These are phyloP conservation scores for Blastobotrys peoriensis DNA, from an alignment of 805 yeast genomes.

Conservation along the genomic window DNA sequence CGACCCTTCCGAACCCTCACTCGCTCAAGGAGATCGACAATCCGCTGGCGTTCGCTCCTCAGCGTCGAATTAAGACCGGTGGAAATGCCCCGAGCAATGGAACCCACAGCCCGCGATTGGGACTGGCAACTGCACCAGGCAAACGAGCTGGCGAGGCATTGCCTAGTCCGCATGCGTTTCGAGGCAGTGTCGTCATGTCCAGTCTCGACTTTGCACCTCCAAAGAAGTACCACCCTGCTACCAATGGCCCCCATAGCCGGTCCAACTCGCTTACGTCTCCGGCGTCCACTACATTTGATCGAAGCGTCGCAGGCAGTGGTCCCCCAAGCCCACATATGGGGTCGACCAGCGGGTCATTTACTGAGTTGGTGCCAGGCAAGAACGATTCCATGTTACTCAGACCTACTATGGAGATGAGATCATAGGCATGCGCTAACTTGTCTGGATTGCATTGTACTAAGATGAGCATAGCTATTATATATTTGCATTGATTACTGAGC, in stretches of 20 bases:
- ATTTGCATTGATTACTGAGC: no score
- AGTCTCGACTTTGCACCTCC: slow-evolving; percentile 24
- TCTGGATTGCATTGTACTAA: no score
- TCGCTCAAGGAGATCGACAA: slow-evolving; percentile 18
- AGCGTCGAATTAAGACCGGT: slow-evolving; percentile 12
- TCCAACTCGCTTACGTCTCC: slow-evolving; percentile 11
- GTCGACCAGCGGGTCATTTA: slow-evolving; percentile 1
- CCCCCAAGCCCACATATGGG: slow-evolving; percentile 9
- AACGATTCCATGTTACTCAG: slow-evolving; percentile 17
- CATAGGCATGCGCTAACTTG: no score
- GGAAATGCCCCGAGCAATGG: slow-evolving; percentile 10
- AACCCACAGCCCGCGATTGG: slow-evolving; percentile 1
- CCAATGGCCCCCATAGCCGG: slow-evolving; percentile 5
- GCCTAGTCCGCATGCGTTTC: slow-evolving; percentile 22
- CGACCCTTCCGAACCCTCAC: slow-evolving; percentile 22
- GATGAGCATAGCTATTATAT: no score
- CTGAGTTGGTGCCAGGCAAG: slow-evolving; percentile 20
- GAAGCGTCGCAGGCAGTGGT: not conserved
- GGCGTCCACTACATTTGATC: not conserved
- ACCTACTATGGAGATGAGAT: slow-evolving; percentile 26
- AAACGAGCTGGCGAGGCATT: slow-evolving; percentile 8
- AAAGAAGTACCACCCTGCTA: slow-evolving; percentile 10
- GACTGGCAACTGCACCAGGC: no score
- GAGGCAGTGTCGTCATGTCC: slow-evolving; percentile 18
- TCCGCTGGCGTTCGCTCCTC: slow-evolving; percentile 21